phyloP scores from a whole-genome alignment of 2,329 filamentous ascomycete species.

The Gnomoniopsis smithogilvyi region DNA sequence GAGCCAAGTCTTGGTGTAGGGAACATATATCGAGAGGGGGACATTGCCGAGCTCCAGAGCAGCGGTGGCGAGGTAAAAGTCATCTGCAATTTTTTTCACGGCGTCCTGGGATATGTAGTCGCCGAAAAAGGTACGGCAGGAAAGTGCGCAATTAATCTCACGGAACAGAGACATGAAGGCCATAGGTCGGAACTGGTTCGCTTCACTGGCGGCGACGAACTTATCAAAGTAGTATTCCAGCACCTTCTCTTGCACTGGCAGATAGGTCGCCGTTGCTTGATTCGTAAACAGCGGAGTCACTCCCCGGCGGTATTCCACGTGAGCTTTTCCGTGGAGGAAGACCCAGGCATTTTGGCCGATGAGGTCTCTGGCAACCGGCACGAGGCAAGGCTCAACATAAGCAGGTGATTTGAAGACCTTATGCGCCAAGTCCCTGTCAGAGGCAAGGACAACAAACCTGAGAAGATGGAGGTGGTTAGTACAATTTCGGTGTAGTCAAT shows the following conservation, averaged over 20 bases:
- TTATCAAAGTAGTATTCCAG: slow-evolving; percentile 67
- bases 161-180: slow-evolving; percentile 72
- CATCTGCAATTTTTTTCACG: slow-evolving; percentile 72
- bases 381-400: slow-evolving; percentile 74
- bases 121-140: slow-evolving; percentile 76
- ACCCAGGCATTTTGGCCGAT: slow-evolving; percentile 73
- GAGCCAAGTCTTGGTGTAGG: slow-evolving; percentile 73
- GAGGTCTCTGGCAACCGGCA: slow-evolving; percentile 72
- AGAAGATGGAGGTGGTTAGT: neutral
- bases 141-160: slow-evolving; percentile 75
- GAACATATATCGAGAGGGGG: slow-evolving; percentile 65
- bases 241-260: slow-evolving; percentile 71
- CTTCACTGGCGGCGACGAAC: slow-evolving; percentile 55
- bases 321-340: slow-evolving; percentile 72
- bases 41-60: slow-evolving; percentile 80
- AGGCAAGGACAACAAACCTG: slow-evolving; percentile 77
- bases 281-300: slow-evolving; percentile 73
- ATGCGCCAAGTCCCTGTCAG: slow-evolving; percentile 72
- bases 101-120: slow-evolving; percentile 72
- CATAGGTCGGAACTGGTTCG: slow-evolving; percentile 51
- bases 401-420: slow-evolving; percentile 78
- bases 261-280: slow-evolving; percentile 65
- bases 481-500: neutral
- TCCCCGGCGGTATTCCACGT: slow-evolving; percentile 76
- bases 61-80: slow-evolving; percentile 75